Evolutionary conservation across 306 rosid species (phyloP).

Genomic region (Rubus idaeus): DNA sequence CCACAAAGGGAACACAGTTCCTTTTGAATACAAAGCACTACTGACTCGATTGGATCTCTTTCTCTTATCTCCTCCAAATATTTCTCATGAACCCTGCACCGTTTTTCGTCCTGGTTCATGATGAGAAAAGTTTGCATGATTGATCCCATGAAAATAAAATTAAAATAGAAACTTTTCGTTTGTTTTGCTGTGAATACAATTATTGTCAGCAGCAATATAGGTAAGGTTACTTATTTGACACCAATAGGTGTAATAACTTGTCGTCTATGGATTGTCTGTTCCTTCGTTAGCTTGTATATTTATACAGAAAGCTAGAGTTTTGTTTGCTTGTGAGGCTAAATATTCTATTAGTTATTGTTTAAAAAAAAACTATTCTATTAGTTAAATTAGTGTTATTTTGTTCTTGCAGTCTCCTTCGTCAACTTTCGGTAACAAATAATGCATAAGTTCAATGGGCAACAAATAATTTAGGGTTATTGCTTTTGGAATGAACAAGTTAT

Average conservation of each 20-base stretch:
- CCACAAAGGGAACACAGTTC: background rate
- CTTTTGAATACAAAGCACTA: background rate
- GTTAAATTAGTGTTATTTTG: background rate
- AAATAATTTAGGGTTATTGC: too few relatives aligned
- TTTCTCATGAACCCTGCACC: constrained; percentile 25
- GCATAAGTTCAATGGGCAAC: background rate
- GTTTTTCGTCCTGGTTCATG: constrained; percentile 35
- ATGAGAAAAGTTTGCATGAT: constrained; percentile 10
- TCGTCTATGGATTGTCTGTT: background rate
- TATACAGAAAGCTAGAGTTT: background rate
- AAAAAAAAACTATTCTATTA: background rate
- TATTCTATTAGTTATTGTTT: background rate
- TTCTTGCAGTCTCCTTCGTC: background rate
- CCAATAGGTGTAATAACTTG: too few relatives aligned
- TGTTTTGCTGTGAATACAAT: background rate
- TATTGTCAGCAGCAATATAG: constrained; percentile 10
- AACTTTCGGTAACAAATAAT: background rate
- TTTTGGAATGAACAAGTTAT: too few relatives aligned
- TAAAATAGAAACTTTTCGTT: background rate
- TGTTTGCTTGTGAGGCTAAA: background rate
- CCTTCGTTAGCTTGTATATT: too few relatives aligned
- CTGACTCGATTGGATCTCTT: background rate
- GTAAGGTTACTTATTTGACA: background rate
- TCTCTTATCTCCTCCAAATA: background rate
- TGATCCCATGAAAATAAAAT: constrained; percentile 9